Conservation (phyloP, 345 rosid species). For the Ceriops tagal region DNA sequence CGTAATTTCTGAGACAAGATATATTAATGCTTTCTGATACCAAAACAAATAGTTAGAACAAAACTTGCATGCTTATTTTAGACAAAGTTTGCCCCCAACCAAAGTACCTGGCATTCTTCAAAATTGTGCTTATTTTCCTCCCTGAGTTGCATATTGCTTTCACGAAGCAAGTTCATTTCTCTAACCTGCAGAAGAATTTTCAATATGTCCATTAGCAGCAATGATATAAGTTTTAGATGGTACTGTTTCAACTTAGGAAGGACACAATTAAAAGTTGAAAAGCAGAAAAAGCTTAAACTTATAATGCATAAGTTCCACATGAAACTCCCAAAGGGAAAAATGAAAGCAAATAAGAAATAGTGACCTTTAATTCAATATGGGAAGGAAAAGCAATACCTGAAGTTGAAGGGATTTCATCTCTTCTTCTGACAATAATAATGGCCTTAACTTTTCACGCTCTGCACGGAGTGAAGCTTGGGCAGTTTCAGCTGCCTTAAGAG, state of each 20-base stretch:
- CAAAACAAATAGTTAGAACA: neutral
- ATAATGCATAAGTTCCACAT: neutral
- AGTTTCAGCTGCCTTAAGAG: slow-evolving; percentile 71
- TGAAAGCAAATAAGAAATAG: neutral
- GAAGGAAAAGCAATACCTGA: slow-evolving; percentile 53
- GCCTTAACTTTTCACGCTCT: slow-evolving; percentile 78
- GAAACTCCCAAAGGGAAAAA: neutral
- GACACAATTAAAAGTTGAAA: neutral
- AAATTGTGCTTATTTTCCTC: slow-evolving; percentile 97
- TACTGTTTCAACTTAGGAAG: neutral
- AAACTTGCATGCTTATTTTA: neutral
- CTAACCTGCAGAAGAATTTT: slow-evolving; percentile 46
- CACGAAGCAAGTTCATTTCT: slow-evolving; percentile 89
- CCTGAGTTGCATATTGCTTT: slow-evolving; percentile 90
- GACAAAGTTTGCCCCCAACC: neutral
- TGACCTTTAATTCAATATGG: neutral
- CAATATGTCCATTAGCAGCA: neutral
- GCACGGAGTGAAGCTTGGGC: slow-evolving; percentile 63
- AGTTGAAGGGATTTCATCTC: slow-evolving; percentile 79
- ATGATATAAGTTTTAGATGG: neutral
- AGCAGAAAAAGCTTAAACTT: neutral
- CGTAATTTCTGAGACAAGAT: slow-evolving; percentile 58
- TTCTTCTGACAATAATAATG: slow-evolving; percentile 73
- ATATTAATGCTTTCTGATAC: neutral
- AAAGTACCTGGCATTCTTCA: slow-evolving; percentile 83